Conservation (phyloP, 352 stramenopile genomes). For the Phytophthora hybrid region DNA sequence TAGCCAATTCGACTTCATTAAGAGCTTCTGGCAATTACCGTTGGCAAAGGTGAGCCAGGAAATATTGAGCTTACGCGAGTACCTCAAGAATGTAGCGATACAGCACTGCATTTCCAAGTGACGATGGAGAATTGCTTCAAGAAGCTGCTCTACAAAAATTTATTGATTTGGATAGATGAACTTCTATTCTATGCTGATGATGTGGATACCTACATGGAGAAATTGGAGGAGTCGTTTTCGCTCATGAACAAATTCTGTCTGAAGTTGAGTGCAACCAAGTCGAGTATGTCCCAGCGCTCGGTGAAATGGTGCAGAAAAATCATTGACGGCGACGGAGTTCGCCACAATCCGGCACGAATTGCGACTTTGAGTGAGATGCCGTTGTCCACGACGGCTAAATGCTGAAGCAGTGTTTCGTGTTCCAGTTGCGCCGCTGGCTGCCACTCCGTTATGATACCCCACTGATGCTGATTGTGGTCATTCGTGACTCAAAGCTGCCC, state of each 20-base stretch:
- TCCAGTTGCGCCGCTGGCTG: too few species aligned
- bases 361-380: too few species aligned
- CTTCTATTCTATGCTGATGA: conserved; percentile 28
- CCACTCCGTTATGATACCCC: too few species aligned
- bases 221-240: conserved; percentile 29
- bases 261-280: conserved; percentile 35
- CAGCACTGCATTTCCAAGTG: conserved; percentile 13
- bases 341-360: too few species aligned
- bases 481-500: too few species aligned
- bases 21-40: conserved; percentile 7
- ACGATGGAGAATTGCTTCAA: conserved; percentile 16
- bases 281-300: too few species aligned
- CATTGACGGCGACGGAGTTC: too few species aligned
- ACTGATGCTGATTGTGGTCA: too few species aligned
- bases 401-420: too few species aligned
- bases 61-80: conserved; percentile 26
- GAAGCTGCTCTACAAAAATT: conserved; percentile 15
- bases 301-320: too few species aligned
- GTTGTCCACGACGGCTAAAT: too few species aligned
- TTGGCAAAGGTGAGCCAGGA: conserved; percentile 7
- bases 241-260: conserved; percentile 32
- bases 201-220: conserved; percentile 26
- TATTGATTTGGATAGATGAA: conserved; percentile 45
- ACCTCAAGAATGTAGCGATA: conserved; percentile 19
- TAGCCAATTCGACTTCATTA: conserved; percentile 13